Percentiles rank a stretch among this genome's conserved stretches.
phyloP scores from a whole-genome alignment of 2,329 filamentous ascomycete genomes.

The Pseudocercospora vitis region DNA sequence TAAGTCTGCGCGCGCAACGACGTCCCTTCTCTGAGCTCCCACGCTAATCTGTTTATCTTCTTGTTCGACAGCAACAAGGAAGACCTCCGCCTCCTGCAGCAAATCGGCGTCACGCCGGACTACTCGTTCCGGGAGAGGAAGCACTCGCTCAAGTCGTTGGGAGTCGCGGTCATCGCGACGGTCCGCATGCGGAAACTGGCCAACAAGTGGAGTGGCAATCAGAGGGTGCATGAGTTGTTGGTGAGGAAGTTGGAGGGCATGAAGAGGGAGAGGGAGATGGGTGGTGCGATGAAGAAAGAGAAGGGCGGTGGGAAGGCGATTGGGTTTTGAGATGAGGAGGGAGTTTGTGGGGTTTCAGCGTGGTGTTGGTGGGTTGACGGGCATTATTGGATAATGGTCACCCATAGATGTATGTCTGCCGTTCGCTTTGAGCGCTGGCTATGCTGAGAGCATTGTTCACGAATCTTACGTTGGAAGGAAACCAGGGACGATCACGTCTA shows the following conservation, averaged over 20 bases:
- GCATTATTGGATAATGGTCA: neutral
- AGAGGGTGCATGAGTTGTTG: constrained; percentile 50
- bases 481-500: too few species aligned
- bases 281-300: constrained; percentile 10
- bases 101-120: constrained; percentile 70
- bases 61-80: constrained; percentile 87
- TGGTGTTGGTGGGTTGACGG: neutral
- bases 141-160: constrained; percentile 51
- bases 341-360: neutral
- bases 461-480: too few species aligned
- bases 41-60: constrained; percentile 16
- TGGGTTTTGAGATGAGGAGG: neutral
- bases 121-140: constrained; percentile 48
- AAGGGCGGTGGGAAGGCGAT: neutral
- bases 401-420: too few species aligned
- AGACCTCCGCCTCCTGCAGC: constrained; percentile 79
- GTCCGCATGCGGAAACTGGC: constrained; percentile 53
- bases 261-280: constrained; percentile 36
- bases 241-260: constrained; percentile 50
- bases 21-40: neutral
- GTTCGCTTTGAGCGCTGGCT: too few species aligned
- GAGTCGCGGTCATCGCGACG: constrained; percentile 50
- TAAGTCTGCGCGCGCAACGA: constrained; percentile 65
- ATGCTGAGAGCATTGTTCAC: too few species aligned
- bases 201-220: constrained; percentile 52